Evolutionary conservation across 2,329 filamentous ascomycete species (phyloP).

Genomic region (Chrysosporium queenslandicum): DNA sequence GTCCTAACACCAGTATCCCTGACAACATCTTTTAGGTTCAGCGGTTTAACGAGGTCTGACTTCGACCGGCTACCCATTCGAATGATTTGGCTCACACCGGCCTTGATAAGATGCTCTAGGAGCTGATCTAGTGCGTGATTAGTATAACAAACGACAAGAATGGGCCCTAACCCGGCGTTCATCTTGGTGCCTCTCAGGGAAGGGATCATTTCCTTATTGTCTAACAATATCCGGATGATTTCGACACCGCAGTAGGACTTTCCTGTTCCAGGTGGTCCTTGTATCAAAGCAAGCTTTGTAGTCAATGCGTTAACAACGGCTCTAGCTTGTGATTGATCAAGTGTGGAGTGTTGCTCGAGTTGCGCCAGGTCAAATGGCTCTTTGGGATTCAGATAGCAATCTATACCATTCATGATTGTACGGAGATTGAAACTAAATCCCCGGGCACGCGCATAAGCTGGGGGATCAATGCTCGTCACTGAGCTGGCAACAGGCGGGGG

Average conservation of each 20-base stretch:
- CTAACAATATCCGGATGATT: conserved; percentile 43
- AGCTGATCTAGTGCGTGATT: conserved; percentile 60
- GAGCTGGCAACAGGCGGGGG: conserved; percentile 17
- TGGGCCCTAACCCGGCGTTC: conserved; percentile 33
- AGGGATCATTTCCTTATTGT: conserved; percentile 19
- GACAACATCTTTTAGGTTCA: conserved; percentile 40
- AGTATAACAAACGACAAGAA: conserved; percentile 49
- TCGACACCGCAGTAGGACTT: conserved; percentile 54
- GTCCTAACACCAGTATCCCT: conserved; percentile 27
- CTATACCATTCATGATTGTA: conserved; percentile 16
- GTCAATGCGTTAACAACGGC: too few relatives aligned
- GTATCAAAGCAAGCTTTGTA: conserved; percentile 29
- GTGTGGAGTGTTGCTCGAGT: conserved; percentile 32
- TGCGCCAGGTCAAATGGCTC: conserved; percentile 25
- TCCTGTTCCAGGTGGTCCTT: conserved; percentile 62
- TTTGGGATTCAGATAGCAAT: conserved; percentile 20
- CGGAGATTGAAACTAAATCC: conserved; percentile 20
- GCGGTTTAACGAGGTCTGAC: conserved; percentile 40
- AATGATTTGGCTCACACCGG: conserved; percentile 47
- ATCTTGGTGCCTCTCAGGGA: neutral
- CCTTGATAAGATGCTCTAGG: conserved; percentile 53
- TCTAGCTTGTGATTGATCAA: conserved; percentile 39
- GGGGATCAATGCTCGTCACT: conserved; percentile 15
- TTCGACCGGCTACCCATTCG: conserved; percentile 53
- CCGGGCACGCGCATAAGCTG: conserved; percentile 16